Evolutionary conservation across 257 asterid species (phyloP).

Genomic region (Primulina huaijiensis): DNA sequence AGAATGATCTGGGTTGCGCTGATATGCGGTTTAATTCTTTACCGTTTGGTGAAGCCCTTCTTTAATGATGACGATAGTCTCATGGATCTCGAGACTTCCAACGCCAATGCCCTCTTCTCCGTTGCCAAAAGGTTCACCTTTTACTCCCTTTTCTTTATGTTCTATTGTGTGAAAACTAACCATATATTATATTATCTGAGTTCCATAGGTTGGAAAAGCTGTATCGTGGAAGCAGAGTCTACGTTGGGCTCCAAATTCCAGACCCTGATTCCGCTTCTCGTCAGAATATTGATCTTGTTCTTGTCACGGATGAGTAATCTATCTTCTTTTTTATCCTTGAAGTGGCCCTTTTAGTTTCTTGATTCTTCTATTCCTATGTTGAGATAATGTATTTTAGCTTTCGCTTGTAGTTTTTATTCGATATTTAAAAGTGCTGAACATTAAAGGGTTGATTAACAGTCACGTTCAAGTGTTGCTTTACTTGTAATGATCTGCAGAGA

Average conservation of each 20-base stretch:
- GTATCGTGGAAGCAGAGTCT: slow-evolving; percentile 54
- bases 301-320: slow-evolving; percentile 53
- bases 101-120: slow-evolving; percentile 33
- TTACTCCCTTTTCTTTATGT: not conserved
- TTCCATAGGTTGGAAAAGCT: slow-evolving; percentile 59
- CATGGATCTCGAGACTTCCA: slow-evolving; percentile 28
- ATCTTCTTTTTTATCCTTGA: not conserved
- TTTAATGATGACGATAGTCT: slow-evolving; percentile 29
- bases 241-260: slow-evolving; percentile 76
- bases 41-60: slow-evolving; percentile 29
- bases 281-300: slow-evolving; percentile 64
- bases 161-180: not conserved
- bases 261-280: slow-evolving; percentile 73
- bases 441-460: not conserved
- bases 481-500: slow-evolving; percentile 42
- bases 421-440: not conserved
- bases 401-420: not conserved
- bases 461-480: slow-evolving; percentile 13
- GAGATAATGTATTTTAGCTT: not conserved
- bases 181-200: not conserved
- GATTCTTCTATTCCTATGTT: not conserved
- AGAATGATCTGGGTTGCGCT: slow-evolving; percentile 36
- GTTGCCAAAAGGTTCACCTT: slow-evolving; percentile 34
- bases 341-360: not conserved
- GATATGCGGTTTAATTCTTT: slow-evolving; percentile 34